Evolutionary conservation across 495 filamentous ascomycete genomes (phyloP), one percentile per base, ranked within the genome.

Genomic region (Entonaema liquescens): DNA sequence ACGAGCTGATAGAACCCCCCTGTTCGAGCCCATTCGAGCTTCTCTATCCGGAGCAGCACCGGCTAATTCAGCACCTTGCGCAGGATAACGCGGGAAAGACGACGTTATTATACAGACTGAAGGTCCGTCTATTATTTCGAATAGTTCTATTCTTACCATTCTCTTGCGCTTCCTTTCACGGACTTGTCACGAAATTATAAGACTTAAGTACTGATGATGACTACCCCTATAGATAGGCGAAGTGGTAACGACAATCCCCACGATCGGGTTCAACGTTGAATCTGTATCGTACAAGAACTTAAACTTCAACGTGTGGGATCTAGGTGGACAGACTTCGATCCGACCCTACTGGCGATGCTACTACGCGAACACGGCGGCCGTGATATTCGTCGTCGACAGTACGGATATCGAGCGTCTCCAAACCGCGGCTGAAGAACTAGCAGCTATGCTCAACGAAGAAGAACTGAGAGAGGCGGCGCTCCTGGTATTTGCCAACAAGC

Each of bases 31-130:
- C 75, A 54, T 68, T 70, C 42, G 54, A 74, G 25, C 26, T 55
- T 73, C 54, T 28, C 26, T 33, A 19, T 73, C 25, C 64, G 40
- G 29, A 60, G 33, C 62, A 26, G 29, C 17, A 63, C 17, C 42
- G 40, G 53, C 56, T 74, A 59, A 71, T 58, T 71, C 38, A 55
- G 25, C n/a, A 58, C 44, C 0, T 68, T 49, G 58, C 73, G 33
- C 77, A 98, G 94, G 95, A 99, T 81, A 99, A 99, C 79, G 95
- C 95, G 47, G 95, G 95, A 77, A 99, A 99, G 81, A 99, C 95
- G 42, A 99, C 95, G 52, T 85, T 99, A 60, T 87, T 99, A 25
- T 99, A 98, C 82, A 90, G 96, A 78, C 83, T 99, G 58, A 97
- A 98, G 90, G 94, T 97, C 81, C 35, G 83, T 68, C 40, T 2